Evolutionary conservation across 805 yeast genomes (phyloP).

Genomic region (Zygotorulaspora sp.): DNA sequence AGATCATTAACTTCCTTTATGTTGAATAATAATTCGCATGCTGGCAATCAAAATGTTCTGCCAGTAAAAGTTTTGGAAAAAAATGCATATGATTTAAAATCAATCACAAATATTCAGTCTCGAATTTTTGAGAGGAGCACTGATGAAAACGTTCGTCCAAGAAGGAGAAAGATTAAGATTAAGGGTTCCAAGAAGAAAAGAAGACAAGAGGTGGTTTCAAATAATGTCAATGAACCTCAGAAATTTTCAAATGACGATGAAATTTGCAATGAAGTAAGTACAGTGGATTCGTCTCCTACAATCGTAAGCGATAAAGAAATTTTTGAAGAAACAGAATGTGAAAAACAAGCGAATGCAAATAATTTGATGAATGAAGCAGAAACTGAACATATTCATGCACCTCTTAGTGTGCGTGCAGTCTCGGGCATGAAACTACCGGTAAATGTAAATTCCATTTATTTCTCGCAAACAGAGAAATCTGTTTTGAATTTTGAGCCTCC

Average conservation of each 20-base stretch:
- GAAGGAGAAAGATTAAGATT: constrained; percentile 31
- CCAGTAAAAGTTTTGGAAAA: constrained; percentile 25
- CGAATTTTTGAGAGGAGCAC: constrained; percentile 31
- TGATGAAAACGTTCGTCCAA: constrained; percentile 26
- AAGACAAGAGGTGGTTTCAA: not conserved
- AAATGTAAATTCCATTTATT: constrained; percentile 8
- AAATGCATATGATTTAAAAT: constrained; percentile 22
- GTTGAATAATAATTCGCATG: constrained; percentile 4
- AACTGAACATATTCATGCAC: not conserved
- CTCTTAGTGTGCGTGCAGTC: not conserved
- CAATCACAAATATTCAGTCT: constrained; percentile 33
- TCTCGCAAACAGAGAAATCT: constrained; percentile 9
- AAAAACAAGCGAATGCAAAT: not conserved
- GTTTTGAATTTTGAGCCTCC: constrained; percentile 3
- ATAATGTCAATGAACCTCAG: not conserved
- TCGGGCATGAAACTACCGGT: constrained; percentile 11
- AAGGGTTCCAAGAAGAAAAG: constrained; percentile 10
- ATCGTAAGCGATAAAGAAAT: constrained; percentile 5
- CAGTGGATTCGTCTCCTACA: not conserved
- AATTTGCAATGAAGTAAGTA: not conserved
- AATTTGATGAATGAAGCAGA: not conserved
- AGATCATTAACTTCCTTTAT: constrained; percentile 6
- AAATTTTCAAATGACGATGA: not conserved
- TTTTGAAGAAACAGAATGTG: constrained; percentile 7
- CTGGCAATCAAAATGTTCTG: constrained; percentile 19